Percentiles rank a stretch among this genome's conserved stretches.
Evolutionary conservation across 2,329 filamentous ascomycete species (phyloP).

Genomic region (Dactylellina parvicollis): DNA sequence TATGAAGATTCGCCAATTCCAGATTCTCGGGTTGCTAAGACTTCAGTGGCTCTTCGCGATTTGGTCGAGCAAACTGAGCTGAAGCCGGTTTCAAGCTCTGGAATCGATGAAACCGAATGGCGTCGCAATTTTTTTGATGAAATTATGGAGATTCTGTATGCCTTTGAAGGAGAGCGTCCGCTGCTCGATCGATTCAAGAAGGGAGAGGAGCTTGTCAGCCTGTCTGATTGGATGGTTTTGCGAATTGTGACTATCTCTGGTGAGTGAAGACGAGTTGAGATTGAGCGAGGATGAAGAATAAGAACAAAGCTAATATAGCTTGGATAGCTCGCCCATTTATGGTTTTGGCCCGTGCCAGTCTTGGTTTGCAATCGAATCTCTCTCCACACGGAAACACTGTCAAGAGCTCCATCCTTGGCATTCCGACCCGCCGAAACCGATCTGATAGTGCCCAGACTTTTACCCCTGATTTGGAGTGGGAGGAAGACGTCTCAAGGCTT

Average conservation of each 20-base stretch:
- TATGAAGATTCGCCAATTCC: constrained; percentile 39
- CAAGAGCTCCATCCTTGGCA: background rate
- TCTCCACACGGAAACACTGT: constrained; percentile 56
- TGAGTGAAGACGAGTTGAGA: constrained; percentile 14
- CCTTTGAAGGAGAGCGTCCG: constrained; percentile 56
- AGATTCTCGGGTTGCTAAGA: constrained; percentile 52
- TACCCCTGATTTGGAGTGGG: constrained; percentile 48
- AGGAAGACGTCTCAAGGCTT: constrained; percentile 55
- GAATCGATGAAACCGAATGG: constrained; percentile 50
- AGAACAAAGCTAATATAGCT: constrained; percentile 21
- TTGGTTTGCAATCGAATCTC: constrained; percentile 55
- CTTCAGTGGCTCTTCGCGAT: constrained; percentile 55
- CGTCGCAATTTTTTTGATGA: constrained; percentile 54
- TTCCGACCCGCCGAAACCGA: constrained; percentile 25
- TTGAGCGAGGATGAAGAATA: background rate
- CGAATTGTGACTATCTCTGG: constrained; percentile 58
- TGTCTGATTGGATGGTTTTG: constrained; percentile 57
- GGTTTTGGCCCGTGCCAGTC: constrained; percentile 56
- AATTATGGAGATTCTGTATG: constrained; percentile 56
- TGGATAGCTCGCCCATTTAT: constrained; percentile 57
- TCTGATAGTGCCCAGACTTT: constrained; percentile 49
- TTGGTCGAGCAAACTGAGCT: constrained; percentile 55
- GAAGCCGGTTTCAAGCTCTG: background rate
- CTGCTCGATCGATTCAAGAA: constrained; percentile 53
- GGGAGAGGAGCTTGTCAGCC: constrained; percentile 41